phyloP scores from a whole-genome alignment of 116 monocot species.

The Zostera marina region DNA sequence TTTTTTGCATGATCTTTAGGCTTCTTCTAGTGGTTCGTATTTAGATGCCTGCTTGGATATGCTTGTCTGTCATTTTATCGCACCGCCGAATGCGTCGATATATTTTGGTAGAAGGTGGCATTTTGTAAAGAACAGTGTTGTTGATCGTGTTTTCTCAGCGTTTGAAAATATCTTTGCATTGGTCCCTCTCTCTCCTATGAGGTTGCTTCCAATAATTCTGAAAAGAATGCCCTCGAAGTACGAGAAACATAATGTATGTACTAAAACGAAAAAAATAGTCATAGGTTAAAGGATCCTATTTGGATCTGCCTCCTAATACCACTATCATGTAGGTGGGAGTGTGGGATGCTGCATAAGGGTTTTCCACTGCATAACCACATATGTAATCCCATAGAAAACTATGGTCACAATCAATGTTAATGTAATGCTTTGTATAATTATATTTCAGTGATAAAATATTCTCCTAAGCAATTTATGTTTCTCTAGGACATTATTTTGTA shows the following conservation, averaged over 20 bases:
- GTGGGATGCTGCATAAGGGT: too few relatives aligned
- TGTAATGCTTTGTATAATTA: neutral
- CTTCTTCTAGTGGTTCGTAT: constrained; percentile 60
- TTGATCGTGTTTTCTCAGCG: constrained; percentile 35
- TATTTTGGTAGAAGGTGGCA: constrained; percentile 15
- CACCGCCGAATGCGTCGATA: constrained; percentile 29
- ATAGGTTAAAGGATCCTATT: too few relatives aligned
- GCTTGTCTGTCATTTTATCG: constrained; percentile 63
- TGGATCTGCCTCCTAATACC: too few relatives aligned
- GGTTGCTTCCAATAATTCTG: constrained; percentile 38
- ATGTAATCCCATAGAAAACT: too few relatives aligned
- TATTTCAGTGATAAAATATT: neutral
- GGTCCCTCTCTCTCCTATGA: constrained; percentile 69
- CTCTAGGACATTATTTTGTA: constrained; percentile 46
- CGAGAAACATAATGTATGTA: constrained; percentile 5
- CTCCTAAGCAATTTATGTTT: neutral
- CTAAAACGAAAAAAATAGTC: too few relatives aligned
- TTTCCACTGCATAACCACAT: too few relatives aligned
- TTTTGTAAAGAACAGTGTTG: constrained; percentile 40
- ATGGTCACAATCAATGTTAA: too few relatives aligned
- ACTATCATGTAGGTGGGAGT: too few relatives aligned
- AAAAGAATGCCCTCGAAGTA: constrained; percentile 11
- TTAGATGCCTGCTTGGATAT: constrained; percentile 72
- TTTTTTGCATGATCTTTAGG: constrained; percentile 22
- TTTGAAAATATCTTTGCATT: constrained; percentile 40